Base-by-base conservation (phyloP, 129 eudicot species). In the Erigeron canadensis region DNA sequence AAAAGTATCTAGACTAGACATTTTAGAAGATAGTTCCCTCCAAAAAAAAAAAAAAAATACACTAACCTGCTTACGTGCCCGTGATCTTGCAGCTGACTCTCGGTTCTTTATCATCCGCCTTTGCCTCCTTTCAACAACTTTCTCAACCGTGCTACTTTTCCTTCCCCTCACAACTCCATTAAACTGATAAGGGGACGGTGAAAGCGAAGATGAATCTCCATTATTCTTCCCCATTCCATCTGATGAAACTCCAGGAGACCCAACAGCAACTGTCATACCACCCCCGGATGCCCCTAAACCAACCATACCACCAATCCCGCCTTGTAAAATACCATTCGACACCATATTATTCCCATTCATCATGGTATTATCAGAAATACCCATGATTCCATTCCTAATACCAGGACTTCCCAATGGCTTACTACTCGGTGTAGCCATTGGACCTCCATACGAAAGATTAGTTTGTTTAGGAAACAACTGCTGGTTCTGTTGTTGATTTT, bases 1-100 rank as follows among this genome's bases (percentile, higher is more conserved):
- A 23, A 23, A 23, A 23, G 34, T 23, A 23, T 23, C 34, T 23
- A 23, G 34, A 23, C 34, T 23, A 23, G 34, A 23, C 34, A 23
- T 23, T 23, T 23, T 23, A 23, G 34, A 23, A 1, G 34, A 23
- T 23, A 23, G 34, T 23, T 23, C 34, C 2, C 1, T n/a, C 34
- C 34, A 28, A 28, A 2, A 28, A 28, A 28, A 28, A 28, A 28
- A 28, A 28, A 28, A 28, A 28, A 3, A 28, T 28, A 70, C 15
- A 73, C 71, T 48, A 66, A 93, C 99, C 97, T 94, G 97, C 73
- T 90, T 94, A 38, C 99, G 96, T 76, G 97, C 97, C 51, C 97
- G 80, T 62, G 99, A 94, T 73, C 99, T 83, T 10, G 99, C 99
- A 74, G 99, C 99, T 6, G 97, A 94, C 59, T 90, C 99, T 50